Base-by-base conservation (phyloP, 2,329 filamentous ascomycete species). In the Talaromyces sp. region DNA sequence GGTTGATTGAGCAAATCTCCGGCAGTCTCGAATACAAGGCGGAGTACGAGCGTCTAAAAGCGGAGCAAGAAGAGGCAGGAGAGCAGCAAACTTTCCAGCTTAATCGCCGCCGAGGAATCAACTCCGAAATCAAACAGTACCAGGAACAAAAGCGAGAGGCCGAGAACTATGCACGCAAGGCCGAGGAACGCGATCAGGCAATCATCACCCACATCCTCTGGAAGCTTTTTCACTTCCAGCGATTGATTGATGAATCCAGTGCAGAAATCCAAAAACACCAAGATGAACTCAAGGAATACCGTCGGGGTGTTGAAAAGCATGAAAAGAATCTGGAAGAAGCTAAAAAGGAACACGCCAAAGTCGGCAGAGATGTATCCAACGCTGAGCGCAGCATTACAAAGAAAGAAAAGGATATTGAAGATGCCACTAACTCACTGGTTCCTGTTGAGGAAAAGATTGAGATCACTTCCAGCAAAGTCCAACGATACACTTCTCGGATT, bases 41-140 rank as follows among this genome's bases (percentile, higher is more conserved):
- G 10, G 92, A 97, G 68, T 99, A 99, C 73, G 96, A 99, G 71
- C 85, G 83, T 60, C 81, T 97, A n/a, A 93, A 98, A 76, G 83
- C 84, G 8, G 91, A 96, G 71, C 87, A 90, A 4, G 92, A 97
- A 66, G 88, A 92, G 68, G 92, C 93, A 6, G 86, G 89, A 1
- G 93, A 98, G 69, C 91, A 96, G 66, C 91, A 96, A 66, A 91
- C 88, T 52, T 90, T 92, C 67, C 93, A 96, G 73, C 85, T 98
- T 9, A 90, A 95, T 70, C 87, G 93, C 64, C 90, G 95, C 36
- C 88, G 95, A 67, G 92, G 91, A 55, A 97, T 99, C 78, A 98
- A 98, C 75, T 93, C 92, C 2, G 95, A 99, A 77, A 96, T 99
- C 74, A 96, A 95, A 73, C 92, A 96, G 70, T 99, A 97, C 71